Percentiles rank a stretch among this genome's conserved stretches.
Evolutionary conservation across 2,329 filamentous ascomycete species (phyloP).

Genomic region (Diaporthe capsici): DNA sequence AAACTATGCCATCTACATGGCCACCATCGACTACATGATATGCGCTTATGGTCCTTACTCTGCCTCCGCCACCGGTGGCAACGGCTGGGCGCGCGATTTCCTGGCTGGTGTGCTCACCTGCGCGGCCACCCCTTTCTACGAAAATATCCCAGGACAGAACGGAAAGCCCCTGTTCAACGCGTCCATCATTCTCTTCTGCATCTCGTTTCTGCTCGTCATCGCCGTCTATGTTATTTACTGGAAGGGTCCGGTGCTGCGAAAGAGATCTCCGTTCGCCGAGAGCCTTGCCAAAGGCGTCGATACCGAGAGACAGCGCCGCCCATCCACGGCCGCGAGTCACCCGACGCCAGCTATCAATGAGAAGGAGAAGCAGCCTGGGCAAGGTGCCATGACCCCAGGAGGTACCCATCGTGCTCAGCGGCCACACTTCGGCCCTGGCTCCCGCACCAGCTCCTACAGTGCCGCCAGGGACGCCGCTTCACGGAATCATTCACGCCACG

Average conservation of each 20-base stretch:
- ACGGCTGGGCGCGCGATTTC: conserved; percentile 81
- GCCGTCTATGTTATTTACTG: conserved; percentile 78
- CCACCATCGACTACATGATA: conserved; percentile 84
- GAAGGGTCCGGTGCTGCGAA: conserved; percentile 72
- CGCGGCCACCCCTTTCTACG: conserved; percentile 75
- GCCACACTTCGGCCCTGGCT: conserved; percentile 37
- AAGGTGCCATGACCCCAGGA: neutral
- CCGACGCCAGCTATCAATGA: neutral
- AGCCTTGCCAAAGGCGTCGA: conserved; percentile 61
- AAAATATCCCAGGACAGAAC: conserved; percentile 67
- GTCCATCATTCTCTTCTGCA: conserved; percentile 74
- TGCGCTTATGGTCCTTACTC: conserved; percentile 81
- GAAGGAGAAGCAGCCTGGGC: conserved; percentile 14
- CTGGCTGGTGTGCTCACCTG: conserved; percentile 80
- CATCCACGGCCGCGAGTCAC: neutral
- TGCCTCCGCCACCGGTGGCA: conserved; percentile 81
- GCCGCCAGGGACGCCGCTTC: conserved; percentile 33
- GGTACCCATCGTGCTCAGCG: conserved; percentile 16
- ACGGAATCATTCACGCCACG: conserved; percentile 32
- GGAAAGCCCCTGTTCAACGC: conserved; percentile 57
- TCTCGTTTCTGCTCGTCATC: conserved; percentile 72
- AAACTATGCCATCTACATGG: conserved; percentile 79
- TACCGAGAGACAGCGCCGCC: conserved; percentile 10
- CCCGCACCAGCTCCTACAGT: conserved; percentile 36
- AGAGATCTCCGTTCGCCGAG: conserved; percentile 75